A percentile compares a stretch with the other conserved stretches of the same genome.
These are phyloP conservation scores for Acidomyces sp. DNA, from an alignment of 495 filamentous ascomycete species.

Conservation along the genomic window DNA sequence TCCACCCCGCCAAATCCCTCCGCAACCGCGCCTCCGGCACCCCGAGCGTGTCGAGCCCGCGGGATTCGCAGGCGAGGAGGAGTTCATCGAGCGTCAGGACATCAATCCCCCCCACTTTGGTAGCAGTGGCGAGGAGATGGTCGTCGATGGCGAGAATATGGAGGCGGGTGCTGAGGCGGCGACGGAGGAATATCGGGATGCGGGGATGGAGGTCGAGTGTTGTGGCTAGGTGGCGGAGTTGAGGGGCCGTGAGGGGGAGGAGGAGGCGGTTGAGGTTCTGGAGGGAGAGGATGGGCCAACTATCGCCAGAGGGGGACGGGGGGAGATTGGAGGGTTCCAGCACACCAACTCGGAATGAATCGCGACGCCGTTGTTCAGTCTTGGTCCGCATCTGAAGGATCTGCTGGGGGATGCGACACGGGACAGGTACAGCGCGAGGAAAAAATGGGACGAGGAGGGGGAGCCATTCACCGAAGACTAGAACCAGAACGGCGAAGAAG, in stretches of 20 bases:
- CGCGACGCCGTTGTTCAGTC: conserved; percentile 34
- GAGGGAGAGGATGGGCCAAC: neutral
- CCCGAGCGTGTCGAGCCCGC: conserved; percentile 32
- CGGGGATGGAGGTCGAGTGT: conserved; percentile 34
- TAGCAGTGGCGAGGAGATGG: conserved; percentile 41
- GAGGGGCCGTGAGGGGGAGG: neutral
- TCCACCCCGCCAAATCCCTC: conserved; percentile 15
- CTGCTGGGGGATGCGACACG: conserved; percentile 71
- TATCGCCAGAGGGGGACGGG: neutral
- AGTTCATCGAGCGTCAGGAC: conserved; percentile 43
- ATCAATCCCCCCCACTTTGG: conserved; percentile 27
- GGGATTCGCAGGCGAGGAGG: conserved; percentile 41
- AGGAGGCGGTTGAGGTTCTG: neutral
- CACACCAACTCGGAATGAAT: conserved; percentile 28
- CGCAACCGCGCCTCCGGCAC: conserved; percentile 24
- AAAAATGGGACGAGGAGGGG: conserved; percentile 56
- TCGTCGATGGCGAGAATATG: conserved; percentile 49
- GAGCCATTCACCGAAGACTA: conserved; percentile 74
- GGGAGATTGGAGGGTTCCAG: conserved; percentile 18
- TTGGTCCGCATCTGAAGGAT: conserved; percentile 40
- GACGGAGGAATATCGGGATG: conserved; percentile 29
- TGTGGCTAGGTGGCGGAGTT: conserved; percentile 18
- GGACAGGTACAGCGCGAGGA: conserved; percentile 54
- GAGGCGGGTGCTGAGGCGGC: conserved; percentile 32
- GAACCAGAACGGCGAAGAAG: conserved; percentile 55